Conservation (phyloP, 352 stramenopile species). For the Phytophthora sp. region DNA sequence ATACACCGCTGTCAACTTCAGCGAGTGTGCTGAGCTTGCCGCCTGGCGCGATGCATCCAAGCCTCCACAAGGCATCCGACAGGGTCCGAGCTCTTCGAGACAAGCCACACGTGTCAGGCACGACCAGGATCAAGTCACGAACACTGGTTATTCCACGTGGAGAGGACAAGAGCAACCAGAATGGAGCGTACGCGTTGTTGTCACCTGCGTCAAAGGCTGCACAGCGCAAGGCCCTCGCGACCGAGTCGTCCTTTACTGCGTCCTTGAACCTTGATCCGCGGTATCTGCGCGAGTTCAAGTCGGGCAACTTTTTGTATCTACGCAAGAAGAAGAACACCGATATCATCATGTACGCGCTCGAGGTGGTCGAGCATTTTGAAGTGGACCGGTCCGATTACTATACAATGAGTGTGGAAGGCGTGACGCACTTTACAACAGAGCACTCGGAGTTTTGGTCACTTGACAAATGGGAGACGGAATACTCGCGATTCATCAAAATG, state of each 20-base stretch:
- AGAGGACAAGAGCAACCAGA: constrained; percentile 34
- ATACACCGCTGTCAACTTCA: constrained; percentile 24
- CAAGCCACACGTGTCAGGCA: constrained; percentile 28
- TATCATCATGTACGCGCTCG: constrained; percentile 82
- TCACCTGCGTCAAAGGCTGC: constrained; percentile 41
- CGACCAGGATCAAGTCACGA: constrained; percentile 15
- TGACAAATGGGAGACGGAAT: constrained; percentile 94
- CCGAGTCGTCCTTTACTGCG: constrained; percentile 67
- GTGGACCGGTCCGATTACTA: constrained; percentile 92
- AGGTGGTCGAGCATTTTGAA: constrained; percentile 84
- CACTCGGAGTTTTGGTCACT: constrained; percentile 92
- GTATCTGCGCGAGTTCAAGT: constrained; percentile 78
- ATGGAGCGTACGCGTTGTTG: constrained; percentile 14
- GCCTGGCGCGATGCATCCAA: constrained; percentile 53
- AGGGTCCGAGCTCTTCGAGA: constrained; percentile 57
- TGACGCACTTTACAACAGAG: constrained; percentile 92
- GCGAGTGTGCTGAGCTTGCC: constrained; percentile 42
- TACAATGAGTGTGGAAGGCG: constrained; percentile 91
- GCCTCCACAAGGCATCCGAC: constrained; percentile 63
- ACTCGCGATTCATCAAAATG: constrained; percentile 91
- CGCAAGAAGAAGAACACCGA: constrained; percentile 69
- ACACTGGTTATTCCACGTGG: constrained; percentile 18
- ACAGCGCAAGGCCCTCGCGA: constrained; percentile 32
- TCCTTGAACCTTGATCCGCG: constrained; percentile 78
- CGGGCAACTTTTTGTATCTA: constrained; percentile 85